Evolutionary conservation across 2,329 filamentous ascomycete species (phyloP).

Genomic region (Talaromyces sp.): DNA sequence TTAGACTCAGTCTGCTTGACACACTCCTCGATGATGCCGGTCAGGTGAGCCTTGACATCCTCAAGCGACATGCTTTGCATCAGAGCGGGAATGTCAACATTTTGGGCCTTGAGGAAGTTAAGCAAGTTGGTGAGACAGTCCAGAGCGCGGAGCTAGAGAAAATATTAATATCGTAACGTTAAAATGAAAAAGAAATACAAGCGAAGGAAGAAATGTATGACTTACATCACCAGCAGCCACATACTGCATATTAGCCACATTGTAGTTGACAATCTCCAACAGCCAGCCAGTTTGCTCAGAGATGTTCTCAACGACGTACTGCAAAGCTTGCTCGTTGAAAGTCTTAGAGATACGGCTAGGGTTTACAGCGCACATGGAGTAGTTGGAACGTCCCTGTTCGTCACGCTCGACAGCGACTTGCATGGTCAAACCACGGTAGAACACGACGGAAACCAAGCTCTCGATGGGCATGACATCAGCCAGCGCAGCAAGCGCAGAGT

Average conservation of each 20-base stretch:
- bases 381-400: conserved; percentile 89
- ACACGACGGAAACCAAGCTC: conserved; percentile 95
- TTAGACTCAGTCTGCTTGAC: conserved; percentile 86
- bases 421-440: conserved; percentile 99
- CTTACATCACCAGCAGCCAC: conserved; percentile 66
- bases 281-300: conserved; percentile 93
- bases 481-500: conserved; percentile 92
- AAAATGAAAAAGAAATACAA: not conserved
- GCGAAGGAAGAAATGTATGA: conserved; percentile 13
- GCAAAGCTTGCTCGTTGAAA: conserved; percentile 95
- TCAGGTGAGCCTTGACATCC: conserved; percentile 85
- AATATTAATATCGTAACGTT: conserved; percentile 24
- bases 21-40: conserved; percentile 87
- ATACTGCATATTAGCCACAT: conserved; percentile 71
- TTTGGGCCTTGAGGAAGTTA: conserved; percentile 95
- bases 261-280: conserved; percentile 97
- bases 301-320: conserved; percentile 96
- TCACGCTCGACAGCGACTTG: conserved; percentile 98
- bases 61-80: conserved; percentile 85
- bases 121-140: conserved; percentile 74
- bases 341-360: conserved; percentile 97
- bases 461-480: conserved; percentile 99
- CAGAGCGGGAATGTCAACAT: conserved; percentile 93
- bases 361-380: conserved; percentile 99
- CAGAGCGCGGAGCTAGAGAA: conserved; percentile 58